Base-by-base conservation (phyloP, 2,329 filamentous ascomycete species). In the Aschersonia sp. region DNA sequence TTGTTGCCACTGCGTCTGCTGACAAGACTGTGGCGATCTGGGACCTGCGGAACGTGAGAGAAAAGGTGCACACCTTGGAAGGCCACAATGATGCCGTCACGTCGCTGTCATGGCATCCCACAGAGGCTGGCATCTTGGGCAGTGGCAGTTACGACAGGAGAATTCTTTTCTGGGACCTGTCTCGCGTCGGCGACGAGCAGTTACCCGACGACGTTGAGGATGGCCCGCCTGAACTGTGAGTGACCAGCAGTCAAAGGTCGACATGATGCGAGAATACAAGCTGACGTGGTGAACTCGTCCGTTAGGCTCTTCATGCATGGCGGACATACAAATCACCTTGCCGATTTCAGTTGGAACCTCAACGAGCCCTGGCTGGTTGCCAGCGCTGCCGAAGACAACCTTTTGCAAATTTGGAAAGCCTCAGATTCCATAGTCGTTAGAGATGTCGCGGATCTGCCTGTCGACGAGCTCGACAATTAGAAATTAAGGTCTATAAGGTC, bases 281-380 rank as follows among this genome's bases (percentile, higher is more conserved):
- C 48, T 49, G 46, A 49, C 30, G 5, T 7, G 29, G 10, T 20
- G 20, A 20, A 20, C 40, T 40, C 45, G 30, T 44, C 30, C 9
- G 12, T 38, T 35, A 47, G 41, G 5, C 50, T 98, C 1, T 98
- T 98, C 68, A 97, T 98, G 89, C 92, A 98, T 59, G 92, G 92
- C 51, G 92, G 92, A 32, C 94, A 98, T 70, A 98, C 92, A 9
- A 96, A 96, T 67, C 85, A 94, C 55, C 80, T 98, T 52, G 89
- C 87, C 38, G 94, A 98, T 66, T 98, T 98, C 61, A 91, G 85
- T 67, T 98, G 91, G 91, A 98, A 98, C 66, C 80, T 81, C 56
- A 95, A 94, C 62, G 89, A 96, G 59, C 89, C 91, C 4, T 98
- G 94, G 94, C 79, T 96, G 48, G 85, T 98, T 55, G 89, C 89